Conservation (phyloP, 2,329 filamentous ascomycete species). For the Ceratocystis variospora region DNA sequence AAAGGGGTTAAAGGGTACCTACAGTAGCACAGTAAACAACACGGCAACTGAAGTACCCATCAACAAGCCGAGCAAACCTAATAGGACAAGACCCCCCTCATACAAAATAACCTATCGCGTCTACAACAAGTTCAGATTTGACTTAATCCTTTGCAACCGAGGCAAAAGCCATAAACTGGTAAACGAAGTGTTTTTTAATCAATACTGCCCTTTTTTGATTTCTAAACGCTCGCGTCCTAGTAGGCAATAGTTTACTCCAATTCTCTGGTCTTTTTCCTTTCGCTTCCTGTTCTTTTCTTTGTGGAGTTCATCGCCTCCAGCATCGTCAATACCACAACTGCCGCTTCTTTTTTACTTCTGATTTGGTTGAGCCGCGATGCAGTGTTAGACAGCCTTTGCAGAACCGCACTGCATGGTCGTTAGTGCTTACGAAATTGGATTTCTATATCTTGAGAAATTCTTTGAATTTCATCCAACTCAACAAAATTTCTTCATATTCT, state of each 20-base stretch:
- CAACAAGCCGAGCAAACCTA: background rate
- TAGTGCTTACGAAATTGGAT: background rate
- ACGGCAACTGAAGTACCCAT: background rate
- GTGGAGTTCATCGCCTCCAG: background rate
- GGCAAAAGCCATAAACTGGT: slow-evolving; percentile 5
- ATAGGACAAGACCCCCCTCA: background rate
- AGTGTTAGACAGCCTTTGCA: background rate
- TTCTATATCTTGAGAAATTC: background rate
- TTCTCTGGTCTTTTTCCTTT: background rate
- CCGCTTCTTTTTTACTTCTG: background rate
- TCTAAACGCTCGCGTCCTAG: background rate
- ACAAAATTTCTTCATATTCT: background rate
- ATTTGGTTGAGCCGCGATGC: background rate
- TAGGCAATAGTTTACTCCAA: background rate
- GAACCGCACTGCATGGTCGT: background rate
- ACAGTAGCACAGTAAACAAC: background rate
- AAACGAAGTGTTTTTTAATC: slow-evolving; percentile 4
- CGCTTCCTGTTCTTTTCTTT: background rate
- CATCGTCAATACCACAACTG: background rate
- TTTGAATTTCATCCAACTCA: background rate
- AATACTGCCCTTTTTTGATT: slow-evolving; percentile 6
- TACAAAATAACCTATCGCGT: background rate
- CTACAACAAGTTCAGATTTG: background rate
- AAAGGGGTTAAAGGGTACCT: slow-evolving; percentile 8
- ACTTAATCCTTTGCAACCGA: slow-evolving; percentile 6